phyloP scores from a whole-genome alignment of 2,329 filamentous ascomycete genomes.

The Raffaelea deltoideospora region DNA sequence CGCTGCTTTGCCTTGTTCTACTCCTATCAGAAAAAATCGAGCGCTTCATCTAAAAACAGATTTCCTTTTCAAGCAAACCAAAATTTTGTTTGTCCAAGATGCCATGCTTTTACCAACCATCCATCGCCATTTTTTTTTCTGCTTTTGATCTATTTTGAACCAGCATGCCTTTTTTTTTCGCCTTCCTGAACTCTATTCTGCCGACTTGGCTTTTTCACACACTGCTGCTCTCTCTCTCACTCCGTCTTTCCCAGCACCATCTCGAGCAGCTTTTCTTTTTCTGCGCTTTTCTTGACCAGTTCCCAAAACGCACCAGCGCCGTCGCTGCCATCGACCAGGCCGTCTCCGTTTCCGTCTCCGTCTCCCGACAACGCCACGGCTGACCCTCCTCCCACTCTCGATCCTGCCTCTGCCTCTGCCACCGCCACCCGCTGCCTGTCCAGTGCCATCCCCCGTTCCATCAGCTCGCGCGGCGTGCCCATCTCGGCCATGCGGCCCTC shows the following conservation, averaged over 20 bases:
- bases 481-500: constrained; percentile 30
- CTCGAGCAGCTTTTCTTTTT: constrained; percentile 9
- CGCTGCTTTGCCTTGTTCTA: too few relatives aligned
- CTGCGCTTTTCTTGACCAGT: constrained; percentile 9
- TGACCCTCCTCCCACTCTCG: not conserved
- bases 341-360: too few relatives aligned
- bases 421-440: constrained; percentile 4
- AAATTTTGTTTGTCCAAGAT: too few relatives aligned
- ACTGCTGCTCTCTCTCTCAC: too few relatives aligned
- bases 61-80: not conserved
- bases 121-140: not conserved
- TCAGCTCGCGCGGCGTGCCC: constrained; percentile 21
- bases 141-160: too few relatives aligned
- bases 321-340: too few relatives aligned
- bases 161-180: too few relatives aligned
- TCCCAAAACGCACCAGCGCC: constrained; percentile 8
- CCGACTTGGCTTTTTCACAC: too few relatives aligned
- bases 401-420: not conserved
- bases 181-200: too few relatives aligned
- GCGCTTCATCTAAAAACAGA: too few relatives aligned
- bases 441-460: constrained; percentile 20
- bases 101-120: too few relatives aligned
- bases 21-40: too few relatives aligned
- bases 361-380: not conserved
- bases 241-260: constrained; percentile 7